Conservation (phyloP, 192 early-diverging fungal genomes). For the Chytriomyces sp. region DNA sequence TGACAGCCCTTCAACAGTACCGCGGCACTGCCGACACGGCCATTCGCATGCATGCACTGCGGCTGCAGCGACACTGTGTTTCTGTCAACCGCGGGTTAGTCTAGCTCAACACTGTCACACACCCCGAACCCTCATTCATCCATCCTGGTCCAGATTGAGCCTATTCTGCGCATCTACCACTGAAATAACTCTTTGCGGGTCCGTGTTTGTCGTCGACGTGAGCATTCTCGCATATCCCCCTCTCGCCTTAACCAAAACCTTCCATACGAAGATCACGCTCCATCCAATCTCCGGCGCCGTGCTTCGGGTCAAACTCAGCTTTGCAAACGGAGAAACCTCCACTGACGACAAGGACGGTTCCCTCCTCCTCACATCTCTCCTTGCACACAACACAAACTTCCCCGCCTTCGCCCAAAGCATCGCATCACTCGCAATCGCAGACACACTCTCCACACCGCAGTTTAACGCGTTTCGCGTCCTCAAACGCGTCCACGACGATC, state of each 20-base stretch:
- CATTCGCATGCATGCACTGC: background rate
- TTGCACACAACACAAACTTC: background rate
- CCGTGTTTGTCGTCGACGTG: background rate
- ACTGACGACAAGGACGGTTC: background rate
- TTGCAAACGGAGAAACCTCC: background rate
- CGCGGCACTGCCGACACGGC: background rate
- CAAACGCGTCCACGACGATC: background rate
- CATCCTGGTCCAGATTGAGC: background rate
- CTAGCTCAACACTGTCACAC: too few species aligned
- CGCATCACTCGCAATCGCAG: background rate
- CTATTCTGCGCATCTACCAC: background rate
- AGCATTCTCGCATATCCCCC: background rate
- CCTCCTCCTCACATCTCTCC: background rate
- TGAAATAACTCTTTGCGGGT: background rate
- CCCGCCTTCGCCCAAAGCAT: background rate
- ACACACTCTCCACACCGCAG: background rate
- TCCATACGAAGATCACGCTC: background rate
- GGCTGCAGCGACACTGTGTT: background rate
- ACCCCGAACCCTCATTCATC: background rate
- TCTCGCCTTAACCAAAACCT: background rate
- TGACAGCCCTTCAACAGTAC: background rate
- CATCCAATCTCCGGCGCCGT: background rate
- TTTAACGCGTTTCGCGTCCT: background rate
- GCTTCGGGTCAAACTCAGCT: background rate
- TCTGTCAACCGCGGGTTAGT: too few species aligned